These are phyloP conservation scores for Rubia balearica DNA, from an alignment of 305 asterid genomes.

Conservation along the genomic window DNA sequence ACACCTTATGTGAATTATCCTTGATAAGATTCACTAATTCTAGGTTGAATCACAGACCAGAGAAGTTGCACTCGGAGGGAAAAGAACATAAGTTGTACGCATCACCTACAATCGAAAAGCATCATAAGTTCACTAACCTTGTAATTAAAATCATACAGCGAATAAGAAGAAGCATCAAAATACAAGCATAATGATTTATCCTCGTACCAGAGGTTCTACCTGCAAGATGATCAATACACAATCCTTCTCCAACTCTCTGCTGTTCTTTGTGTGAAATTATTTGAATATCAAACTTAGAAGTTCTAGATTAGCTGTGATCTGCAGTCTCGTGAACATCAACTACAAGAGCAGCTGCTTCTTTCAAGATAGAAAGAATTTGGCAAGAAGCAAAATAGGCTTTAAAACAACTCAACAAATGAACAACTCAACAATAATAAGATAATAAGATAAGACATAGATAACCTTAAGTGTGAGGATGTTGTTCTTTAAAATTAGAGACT, in stretches of 20 bases:
- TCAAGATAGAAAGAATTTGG: too few species aligned
- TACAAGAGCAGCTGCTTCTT: too few species aligned
- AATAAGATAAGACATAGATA: constrained; percentile 15
- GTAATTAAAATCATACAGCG: too few species aligned
- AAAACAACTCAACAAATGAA: too few species aligned
- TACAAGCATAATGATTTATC: too few species aligned
- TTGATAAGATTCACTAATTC: constrained; percentile 58
- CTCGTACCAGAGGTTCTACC: constrained; percentile 24
- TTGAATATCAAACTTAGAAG: constrained; percentile 34
- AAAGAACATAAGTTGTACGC: too few species aligned
- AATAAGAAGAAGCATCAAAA: too few species aligned
- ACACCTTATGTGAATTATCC: constrained; percentile 29
- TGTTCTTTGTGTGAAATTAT: constrained; percentile 46
- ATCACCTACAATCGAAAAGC: too few species aligned
- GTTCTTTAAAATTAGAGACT: not conserved
- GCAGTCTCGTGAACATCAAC: constrained; percentile 43
- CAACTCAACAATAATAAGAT: constrained; percentile 10
- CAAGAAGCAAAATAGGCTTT: too few species aligned
- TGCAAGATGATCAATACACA: constrained; percentile 30
- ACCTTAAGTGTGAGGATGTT: constrained; percentile 9
- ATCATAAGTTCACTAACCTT: too few species aligned
- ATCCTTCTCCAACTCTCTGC: constrained; percentile 42
- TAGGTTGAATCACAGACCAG: constrained; percentile 29
- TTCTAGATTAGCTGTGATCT: constrained; percentile 23
- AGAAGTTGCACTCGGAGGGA: too few species aligned